phyloP scores from a whole-genome alignment of 1,284 basidiomycete genomes.

The Austroboletus niveus region DNA sequence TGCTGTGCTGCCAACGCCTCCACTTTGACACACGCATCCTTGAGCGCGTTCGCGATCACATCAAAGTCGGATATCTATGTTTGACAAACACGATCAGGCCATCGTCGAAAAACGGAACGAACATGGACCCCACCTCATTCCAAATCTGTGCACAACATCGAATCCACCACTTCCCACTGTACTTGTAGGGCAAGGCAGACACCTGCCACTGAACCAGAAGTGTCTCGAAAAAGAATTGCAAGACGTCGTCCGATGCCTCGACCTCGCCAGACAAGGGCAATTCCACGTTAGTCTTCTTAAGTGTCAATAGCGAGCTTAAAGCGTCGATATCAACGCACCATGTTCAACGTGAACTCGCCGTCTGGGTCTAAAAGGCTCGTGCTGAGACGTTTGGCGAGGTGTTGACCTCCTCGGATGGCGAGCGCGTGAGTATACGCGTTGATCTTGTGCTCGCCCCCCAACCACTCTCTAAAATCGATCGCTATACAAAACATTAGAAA shows the following conservation, averaged over 20 bases:
- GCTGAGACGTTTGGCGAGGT: conserved; percentile 61
- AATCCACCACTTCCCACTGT: conserved; percentile 69
- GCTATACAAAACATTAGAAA: conserved; percentile 42
- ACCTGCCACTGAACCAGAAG: conserved; percentile 42
- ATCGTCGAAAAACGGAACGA: too few relatives aligned
- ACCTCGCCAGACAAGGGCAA: conserved; percentile 47
- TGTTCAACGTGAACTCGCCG: conserved; percentile 68
- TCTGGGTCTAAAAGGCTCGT: conserved; percentile 63
- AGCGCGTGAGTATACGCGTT: conserved; percentile 74
- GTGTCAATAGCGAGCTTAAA: neutral
- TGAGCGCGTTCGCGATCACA: conserved; percentile 25
- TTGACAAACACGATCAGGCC: neutral
- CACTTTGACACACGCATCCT: conserved; percentile 25
- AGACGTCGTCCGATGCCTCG: conserved; percentile 30
- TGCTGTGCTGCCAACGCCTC: conserved; percentile 5
- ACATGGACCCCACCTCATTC: conserved; percentile 53
- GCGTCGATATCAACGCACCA: conserved; percentile 50
- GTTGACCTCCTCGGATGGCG: conserved; percentile 70
- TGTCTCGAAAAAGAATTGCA: conserved; percentile 35
- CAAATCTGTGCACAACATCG: conserved; percentile 73
- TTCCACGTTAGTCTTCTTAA: conserved; percentile 47
- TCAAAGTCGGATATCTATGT: conserved; percentile 34
- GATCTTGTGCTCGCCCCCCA: conserved; percentile 83
- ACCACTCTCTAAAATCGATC: conserved; percentile 72
- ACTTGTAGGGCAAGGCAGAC: conserved; percentile 41